phyloP scores from a whole-genome alignment of 495 filamentous ascomycete species.

The Trichodelitschia bisporula region DNA sequence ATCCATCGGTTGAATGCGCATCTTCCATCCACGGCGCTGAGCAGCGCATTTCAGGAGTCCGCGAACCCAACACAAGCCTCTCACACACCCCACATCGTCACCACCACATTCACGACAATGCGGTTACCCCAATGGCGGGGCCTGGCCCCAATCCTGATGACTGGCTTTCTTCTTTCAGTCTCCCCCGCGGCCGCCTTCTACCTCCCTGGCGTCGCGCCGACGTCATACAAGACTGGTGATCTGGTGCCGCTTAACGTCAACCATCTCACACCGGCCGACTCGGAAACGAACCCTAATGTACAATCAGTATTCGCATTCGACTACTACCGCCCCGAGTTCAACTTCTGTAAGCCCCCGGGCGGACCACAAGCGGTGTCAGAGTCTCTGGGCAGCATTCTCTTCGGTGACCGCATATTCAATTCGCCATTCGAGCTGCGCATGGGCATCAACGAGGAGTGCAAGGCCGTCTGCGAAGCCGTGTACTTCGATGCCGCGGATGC shows the following conservation, averaged over 20 bases:
- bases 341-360: constrained; percentile 58
- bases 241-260: constrained; percentile 82
- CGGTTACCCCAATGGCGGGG: too few relatives aligned
- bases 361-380: constrained; percentile 55
- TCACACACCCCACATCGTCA: too few relatives aligned
- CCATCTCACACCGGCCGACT: constrained; percentile 64
- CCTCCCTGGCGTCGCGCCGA: constrained; percentile 88
- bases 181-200: constrained; percentile 62
- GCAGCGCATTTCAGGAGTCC: too few relatives aligned
- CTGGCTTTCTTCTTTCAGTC: too few relatives aligned
- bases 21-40: too few relatives aligned
- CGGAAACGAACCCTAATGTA: constrained; percentile 44
- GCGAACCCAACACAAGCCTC: too few relatives aligned
- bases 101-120: too few relatives aligned
- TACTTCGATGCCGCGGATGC: constrained; percentile 43
- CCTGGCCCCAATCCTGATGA: too few relatives aligned
- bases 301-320: constrained; percentile 85
- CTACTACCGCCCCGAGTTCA: constrained; percentile 74
- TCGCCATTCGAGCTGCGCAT: constrained; percentile 77
- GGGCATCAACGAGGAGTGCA: constrained; percentile 65
- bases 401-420: constrained; percentile 84
- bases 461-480: constrained; percentile 38
- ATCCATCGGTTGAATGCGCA: too few relatives aligned
- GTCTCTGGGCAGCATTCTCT: constrained; percentile 85
- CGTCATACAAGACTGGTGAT: constrained; percentile 53